phyloP scores from a whole-genome alignment of 257 asterid genomes.

The Solanum tarapatanum region DNA sequence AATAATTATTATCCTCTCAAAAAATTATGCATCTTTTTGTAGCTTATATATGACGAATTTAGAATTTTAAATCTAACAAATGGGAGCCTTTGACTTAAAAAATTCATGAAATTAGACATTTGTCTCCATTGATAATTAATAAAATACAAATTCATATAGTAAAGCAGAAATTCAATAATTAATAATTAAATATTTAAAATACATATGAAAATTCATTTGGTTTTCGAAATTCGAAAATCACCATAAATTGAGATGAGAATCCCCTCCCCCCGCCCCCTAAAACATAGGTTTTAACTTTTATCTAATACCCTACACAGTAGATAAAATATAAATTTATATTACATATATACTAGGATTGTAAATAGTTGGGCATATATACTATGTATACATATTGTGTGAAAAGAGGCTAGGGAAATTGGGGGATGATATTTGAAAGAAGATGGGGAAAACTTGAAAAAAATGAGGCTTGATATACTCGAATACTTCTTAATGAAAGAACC shows the following conservation, averaged over 20 bases:
- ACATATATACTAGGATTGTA: background rate
- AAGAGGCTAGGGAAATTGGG: background rate
- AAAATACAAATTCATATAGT: background rate
- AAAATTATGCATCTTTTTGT: background rate
- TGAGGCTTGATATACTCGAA: background rate
- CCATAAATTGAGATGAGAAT: background rate
- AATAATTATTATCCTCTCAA: background rate
- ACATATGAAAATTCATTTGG: background rate
- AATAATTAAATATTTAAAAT: no score
- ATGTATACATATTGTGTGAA: background rate
- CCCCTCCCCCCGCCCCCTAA: no score
- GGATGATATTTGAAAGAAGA: background rate
- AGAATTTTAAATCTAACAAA: background rate
- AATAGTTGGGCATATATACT: no score
- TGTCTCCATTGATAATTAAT: background rate
- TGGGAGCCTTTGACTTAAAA: background rate
- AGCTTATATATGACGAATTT: no score
- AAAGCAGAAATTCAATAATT: background rate
- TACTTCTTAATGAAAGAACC: background rate
- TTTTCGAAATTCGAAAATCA: no score
- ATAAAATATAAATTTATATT: no score
- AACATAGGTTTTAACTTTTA: no score
- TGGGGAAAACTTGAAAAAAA: background rate
- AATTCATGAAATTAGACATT: background rate
- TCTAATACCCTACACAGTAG: background rate